Evolutionary conservation across 169 alveolate genomes (phyloP), one percentile per base, ranked within the genome.

Genomic region (Plasmodium reichenowi): DNA sequence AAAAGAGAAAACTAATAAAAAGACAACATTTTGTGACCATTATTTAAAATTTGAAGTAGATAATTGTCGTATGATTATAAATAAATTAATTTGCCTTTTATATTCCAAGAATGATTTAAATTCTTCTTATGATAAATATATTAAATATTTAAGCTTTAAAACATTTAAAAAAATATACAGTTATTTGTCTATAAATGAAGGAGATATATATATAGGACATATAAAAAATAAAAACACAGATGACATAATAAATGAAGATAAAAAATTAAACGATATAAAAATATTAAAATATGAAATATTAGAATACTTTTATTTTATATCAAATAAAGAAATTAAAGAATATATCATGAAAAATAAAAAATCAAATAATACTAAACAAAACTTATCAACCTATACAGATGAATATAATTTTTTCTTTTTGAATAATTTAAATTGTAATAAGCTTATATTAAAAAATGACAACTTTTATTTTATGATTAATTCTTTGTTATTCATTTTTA

Each of bases 81-180:
- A 83, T 48, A 83, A 83, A 72, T n/a, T 83, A 3, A 12, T 83
- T 2, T 58, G 68, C 17, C 15, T 83, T 70, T 83, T 83, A 32
- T 68, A 83, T 72, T 5, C 59, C 6, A 83, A 7, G 24, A 48
- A 63, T 20, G 2, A 1, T 26, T 62, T 67, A 32, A 67, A 83
- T 68, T 15, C 72, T 0, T 68, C 56, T 67, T 83, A 68, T 62
- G 32, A 83, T 72, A 83, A 38, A 17, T 83, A 83, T 48, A 15
- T 68, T 60, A 83, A 83, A 83, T 68, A 68, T 43, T 17, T 83
- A 4, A 68, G 91, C 22, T 58, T 83, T 15, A 83, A 83, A 68
- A 43, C 70, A 17, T 58, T 83, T 54, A 83, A 83, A 70, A 68
- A 32, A 68, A 68, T 83, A 54, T 83, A 83, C 26, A 68, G 50